Percentiles rank a stretch among this genome's conserved stretches.
Evolutionary conservation across 192 early-diverging fungal species (phyloP).

Genomic region (Cladochytrium replicatum): DNA sequence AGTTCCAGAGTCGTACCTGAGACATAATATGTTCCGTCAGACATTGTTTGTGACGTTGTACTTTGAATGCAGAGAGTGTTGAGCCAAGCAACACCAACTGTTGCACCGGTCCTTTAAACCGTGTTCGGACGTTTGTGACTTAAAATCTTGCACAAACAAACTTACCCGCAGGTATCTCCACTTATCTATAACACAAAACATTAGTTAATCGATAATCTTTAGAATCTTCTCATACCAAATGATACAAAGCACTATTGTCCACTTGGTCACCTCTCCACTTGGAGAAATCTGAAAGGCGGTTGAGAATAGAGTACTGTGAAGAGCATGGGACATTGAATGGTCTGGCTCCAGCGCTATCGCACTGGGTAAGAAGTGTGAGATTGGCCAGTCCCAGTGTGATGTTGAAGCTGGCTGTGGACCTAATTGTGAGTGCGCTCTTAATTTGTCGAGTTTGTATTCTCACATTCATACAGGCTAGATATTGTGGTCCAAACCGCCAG

Average conservation of each 20-base stretch:
- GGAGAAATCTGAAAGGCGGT: background rate
- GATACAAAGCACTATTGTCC: background rate
- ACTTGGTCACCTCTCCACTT: background rate
- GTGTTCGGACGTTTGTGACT: no score
- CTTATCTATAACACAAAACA: background rate
- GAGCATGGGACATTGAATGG: constrained; percentile 1
- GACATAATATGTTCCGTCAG: background rate
- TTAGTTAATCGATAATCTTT: background rate
- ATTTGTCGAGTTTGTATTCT: background rate
- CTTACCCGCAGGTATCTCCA: background rate
- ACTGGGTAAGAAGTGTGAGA: background rate
- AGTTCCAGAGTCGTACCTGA: background rate
- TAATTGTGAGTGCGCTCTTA: background rate
- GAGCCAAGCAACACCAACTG: background rate
- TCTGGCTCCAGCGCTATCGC: background rate
- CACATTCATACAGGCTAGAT: background rate
- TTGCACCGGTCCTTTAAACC: no score
- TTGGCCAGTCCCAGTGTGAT: background rate
- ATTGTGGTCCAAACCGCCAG: background rate
- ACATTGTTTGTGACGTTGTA: background rate
- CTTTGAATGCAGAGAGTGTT: background rate
- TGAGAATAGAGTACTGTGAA: background rate
- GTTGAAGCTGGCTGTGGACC: background rate
- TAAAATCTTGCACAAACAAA: background rate
- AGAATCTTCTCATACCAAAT: background rate